phyloP scores from a whole-genome alignment of 768 basidiomycete genomes.

The Leccinum variicolor region DNA sequence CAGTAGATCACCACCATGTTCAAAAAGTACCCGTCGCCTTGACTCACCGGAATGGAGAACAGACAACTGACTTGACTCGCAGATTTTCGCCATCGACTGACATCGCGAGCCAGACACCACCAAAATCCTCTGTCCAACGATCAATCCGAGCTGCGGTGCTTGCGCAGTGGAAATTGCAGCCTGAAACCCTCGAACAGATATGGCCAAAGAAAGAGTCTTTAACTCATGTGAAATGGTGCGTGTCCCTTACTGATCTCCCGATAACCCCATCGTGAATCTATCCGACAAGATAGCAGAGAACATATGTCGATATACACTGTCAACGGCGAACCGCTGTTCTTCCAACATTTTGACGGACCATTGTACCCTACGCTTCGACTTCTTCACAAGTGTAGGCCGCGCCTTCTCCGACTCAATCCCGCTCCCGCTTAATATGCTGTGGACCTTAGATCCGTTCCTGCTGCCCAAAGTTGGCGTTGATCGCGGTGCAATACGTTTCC shows the following conservation, averaged over 20 bases:
- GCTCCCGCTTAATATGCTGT: not conserved
- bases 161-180: slow-evolving; percentile 78
- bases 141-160: slow-evolving; percentile 77
- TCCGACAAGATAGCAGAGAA: slow-evolving; percentile 68
- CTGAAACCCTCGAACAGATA: slow-evolving; percentile 80
- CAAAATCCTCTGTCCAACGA: slow-evolving; percentile 93
- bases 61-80: slow-evolving; percentile 9
- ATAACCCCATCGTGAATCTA: slow-evolving; percentile 14
- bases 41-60: slow-evolving; percentile 1
- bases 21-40: slow-evolving; percentile 54
- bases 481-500: slow-evolving; percentile 96
- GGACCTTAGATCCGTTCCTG: slow-evolving; percentile 77
- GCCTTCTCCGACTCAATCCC: not conserved
- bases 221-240: slow-evolving; percentile 86
- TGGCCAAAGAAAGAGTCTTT: slow-evolving; percentile 99
- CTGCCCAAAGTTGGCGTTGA: slow-evolving; percentile 88
- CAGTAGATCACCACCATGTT: slow-evolving; percentile 50
- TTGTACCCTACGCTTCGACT: slow-evolving; percentile 85
- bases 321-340: slow-evolving; percentile 83
- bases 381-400: slow-evolving; percentile 81
- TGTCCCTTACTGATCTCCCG: slow-evolving; percentile 7
- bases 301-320: slow-evolving; percentile 92
- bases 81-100: slow-evolving; percentile 77
- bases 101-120: slow-evolving; percentile 83
- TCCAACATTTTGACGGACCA: slow-evolving; percentile 96